phyloP scores from a whole-genome alignment of 805 yeast genomes.

The Yamadazyma sp. region DNA sequence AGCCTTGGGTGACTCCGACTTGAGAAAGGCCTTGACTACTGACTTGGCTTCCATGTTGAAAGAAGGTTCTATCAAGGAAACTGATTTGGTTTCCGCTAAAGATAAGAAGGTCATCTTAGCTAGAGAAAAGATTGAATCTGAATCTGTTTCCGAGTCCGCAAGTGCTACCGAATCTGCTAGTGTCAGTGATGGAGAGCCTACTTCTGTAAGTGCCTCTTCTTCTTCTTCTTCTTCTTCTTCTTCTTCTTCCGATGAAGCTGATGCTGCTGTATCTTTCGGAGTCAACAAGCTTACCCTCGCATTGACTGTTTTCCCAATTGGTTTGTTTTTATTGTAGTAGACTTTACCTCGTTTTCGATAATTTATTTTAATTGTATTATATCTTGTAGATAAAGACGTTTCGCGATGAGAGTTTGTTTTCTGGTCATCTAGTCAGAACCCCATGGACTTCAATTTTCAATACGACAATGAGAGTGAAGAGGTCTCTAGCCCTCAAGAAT shows the following conservation, averaged over 20 bases:
- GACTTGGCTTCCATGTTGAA: constrained; percentile 23
- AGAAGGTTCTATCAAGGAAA: constrained; percentile 15
- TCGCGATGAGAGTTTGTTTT: too few relatives aligned
- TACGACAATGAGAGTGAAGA: too few relatives aligned
- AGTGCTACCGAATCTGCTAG: constrained; percentile 10
- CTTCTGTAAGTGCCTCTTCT: constrained; percentile 11
- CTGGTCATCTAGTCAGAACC: too few relatives aligned
- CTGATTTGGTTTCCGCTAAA: constrained; percentile 16
- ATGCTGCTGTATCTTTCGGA: neutral
- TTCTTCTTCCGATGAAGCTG: constrained; percentile 9
- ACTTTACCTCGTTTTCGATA: neutral
- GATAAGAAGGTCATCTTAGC: constrained; percentile 10
- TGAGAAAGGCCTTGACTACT: constrained; percentile 23
- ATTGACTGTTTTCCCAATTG: constrained; percentile 5
- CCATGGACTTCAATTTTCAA: constrained; percentile 5
- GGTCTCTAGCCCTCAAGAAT: neutral
- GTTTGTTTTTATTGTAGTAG: constrained; percentile 6
- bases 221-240: constrained; percentile 11
- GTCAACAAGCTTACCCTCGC: constrained; percentile 3
- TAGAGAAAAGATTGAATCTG: constrained; percentile 8
- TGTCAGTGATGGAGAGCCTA: constrained; percentile 7
- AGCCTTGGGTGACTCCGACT: constrained; percentile 23
- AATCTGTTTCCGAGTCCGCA: constrained; percentile 5
- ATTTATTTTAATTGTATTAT: too few relatives aligned
- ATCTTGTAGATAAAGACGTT: too few relatives aligned